These are phyloP conservation scores for Russula virescens DNA, from an alignment of 768 basidiomycete species.

Conservation along the genomic window DNA sequence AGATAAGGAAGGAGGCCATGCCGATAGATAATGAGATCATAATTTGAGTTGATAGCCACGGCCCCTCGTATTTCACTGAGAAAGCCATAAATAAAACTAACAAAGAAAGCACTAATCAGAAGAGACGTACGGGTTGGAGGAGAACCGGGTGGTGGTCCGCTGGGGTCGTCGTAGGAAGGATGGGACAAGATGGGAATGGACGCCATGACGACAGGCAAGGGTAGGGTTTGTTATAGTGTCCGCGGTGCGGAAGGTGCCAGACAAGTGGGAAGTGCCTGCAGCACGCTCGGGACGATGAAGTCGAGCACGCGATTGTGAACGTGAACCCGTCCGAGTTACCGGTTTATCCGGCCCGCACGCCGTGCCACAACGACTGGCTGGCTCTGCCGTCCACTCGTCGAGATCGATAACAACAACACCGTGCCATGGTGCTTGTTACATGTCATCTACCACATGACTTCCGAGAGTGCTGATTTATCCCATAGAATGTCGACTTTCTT, in stretches of 20 bases:
- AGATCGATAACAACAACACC: no score
- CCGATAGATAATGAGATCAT: slow-evolving; percentile 74
- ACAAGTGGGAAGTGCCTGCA: no score
- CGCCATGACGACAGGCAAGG: background rate
- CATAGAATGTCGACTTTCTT: slow-evolving; percentile 23
- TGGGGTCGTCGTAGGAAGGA: slow-evolving; percentile 32
- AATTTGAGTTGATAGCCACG: slow-evolving; percentile 94
- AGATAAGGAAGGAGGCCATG: slow-evolving; percentile 71
- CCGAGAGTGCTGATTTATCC: background rate
- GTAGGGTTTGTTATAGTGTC: background rate
- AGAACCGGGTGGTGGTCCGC: slow-evolving; percentile 52
- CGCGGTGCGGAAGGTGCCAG: background rate
- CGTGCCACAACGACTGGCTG: background rate
- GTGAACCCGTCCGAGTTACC: background rate
- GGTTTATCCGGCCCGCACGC: background rate
- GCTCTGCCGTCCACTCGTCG: background rate
- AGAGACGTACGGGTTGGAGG: slow-evolving; percentile 54
- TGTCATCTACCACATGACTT: background rate
- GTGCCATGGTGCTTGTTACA: slow-evolving; percentile 2
- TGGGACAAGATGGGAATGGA: background rate
- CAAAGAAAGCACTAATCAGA: background rate
- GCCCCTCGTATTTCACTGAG: slow-evolving; percentile 77
- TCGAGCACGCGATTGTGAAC: background rate
- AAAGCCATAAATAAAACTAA: slow-evolving; percentile 14
- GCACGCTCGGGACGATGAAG: no score